Evolutionary conservation across 2,329 filamentous ascomycete genomes (phyloP).

Genomic region (Penicillium rolfsii): DNA sequence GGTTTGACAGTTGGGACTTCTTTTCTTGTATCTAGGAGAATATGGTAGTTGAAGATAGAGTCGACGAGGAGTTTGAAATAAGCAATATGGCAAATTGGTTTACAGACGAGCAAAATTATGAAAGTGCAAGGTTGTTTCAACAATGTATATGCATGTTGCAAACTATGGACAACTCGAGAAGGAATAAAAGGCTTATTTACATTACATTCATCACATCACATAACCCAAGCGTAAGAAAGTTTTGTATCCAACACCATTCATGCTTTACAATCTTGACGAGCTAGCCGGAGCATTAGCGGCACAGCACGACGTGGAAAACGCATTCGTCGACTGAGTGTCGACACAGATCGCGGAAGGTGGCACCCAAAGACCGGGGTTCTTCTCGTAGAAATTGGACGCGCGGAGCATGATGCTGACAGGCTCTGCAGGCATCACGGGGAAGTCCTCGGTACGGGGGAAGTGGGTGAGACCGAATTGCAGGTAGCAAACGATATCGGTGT

Average conservation of each 20-base stretch:
- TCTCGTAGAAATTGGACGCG: slow-evolving; percentile 62
- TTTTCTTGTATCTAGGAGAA: too few relatives aligned
- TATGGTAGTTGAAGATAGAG: too few relatives aligned
- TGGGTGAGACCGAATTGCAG: slow-evolving; percentile 63
- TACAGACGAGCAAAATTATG: background rate
- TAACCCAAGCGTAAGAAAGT: slow-evolving; percentile 1
- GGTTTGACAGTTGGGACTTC: background rate
- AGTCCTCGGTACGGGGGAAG: slow-evolving; percentile 55
- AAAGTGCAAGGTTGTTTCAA: background rate
- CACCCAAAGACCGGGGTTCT: slow-evolving; percentile 63
- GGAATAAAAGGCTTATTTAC: slow-evolving; percentile 2
- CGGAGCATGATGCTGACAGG: slow-evolving; percentile 61
- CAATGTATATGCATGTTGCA: background rate
- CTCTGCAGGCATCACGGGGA: slow-evolving; percentile 63
- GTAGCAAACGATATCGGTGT: slow-evolving; percentile 61
- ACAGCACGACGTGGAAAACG: slow-evolving; percentile 31
- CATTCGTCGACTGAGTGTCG: slow-evolving; percentile 36
- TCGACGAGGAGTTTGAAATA: too few relatives aligned
- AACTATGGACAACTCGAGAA: slow-evolving; percentile 1
- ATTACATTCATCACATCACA: slow-evolving; percentile 2
- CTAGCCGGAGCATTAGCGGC: slow-evolving; percentile 22
- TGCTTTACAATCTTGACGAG: slow-evolving; percentile 25
- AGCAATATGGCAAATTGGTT: too few relatives aligned
- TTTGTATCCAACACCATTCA: slow-evolving; percentile 13
- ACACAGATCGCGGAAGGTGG: slow-evolving; percentile 43